phyloP scores from a whole-genome alignment of 1,284 basidiomycete species.

The Laetiporus sulphureus region DNA sequence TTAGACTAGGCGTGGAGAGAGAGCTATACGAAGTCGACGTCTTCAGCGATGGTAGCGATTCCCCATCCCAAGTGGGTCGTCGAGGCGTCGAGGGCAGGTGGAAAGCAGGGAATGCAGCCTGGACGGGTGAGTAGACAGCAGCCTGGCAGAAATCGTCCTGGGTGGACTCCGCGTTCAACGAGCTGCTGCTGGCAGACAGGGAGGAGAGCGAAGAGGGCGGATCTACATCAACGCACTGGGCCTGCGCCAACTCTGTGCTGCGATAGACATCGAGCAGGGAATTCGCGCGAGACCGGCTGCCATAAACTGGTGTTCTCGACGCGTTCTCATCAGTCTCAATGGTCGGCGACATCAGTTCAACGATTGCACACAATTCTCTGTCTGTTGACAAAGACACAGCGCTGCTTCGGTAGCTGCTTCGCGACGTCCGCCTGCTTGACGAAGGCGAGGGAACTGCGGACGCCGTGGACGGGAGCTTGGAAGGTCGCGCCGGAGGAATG shows the following conservation, averaged over 20 bases:
- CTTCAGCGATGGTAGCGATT: slow-evolving; percentile 36
- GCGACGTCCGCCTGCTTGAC: not conserved
- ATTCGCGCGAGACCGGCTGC: slow-evolving; percentile 9
- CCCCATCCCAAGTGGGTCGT: slow-evolving; percentile 25
- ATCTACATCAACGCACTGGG: not conserved
- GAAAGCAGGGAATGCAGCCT: slow-evolving; percentile 16
- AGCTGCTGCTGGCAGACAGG: slow-evolving; percentile 13
- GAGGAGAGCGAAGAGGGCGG: slow-evolving; percentile 1
- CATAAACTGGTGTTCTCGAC: slow-evolving; percentile 2
- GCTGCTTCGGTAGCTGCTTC: slow-evolving; percentile 13
- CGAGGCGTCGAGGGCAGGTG: slow-evolving; percentile 18
- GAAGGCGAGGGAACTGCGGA: not conserved
- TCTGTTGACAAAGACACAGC: slow-evolving; percentile 26
- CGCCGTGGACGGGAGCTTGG: no score
- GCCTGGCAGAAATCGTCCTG: slow-evolving; percentile 25
- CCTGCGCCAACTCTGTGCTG: not conserved
- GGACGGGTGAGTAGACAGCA: slow-evolving; percentile 16
- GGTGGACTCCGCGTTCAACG: slow-evolving; percentile 29
- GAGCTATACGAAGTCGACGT: slow-evolving; percentile 37
- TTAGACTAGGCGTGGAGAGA: slow-evolving; percentile 28
- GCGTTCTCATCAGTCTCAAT: slow-evolving; percentile 8
- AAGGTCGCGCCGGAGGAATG: no score
- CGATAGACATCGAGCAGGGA: slow-evolving; percentile 7
- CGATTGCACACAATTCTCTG: slow-evolving; percentile 27
- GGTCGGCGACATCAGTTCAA: slow-evolving; percentile 25